Evolutionary conservation across 345 rosid genomes (phyloP), one percentile per base, ranked within the genome.

Genomic region (Linum trigynum): DNA sequence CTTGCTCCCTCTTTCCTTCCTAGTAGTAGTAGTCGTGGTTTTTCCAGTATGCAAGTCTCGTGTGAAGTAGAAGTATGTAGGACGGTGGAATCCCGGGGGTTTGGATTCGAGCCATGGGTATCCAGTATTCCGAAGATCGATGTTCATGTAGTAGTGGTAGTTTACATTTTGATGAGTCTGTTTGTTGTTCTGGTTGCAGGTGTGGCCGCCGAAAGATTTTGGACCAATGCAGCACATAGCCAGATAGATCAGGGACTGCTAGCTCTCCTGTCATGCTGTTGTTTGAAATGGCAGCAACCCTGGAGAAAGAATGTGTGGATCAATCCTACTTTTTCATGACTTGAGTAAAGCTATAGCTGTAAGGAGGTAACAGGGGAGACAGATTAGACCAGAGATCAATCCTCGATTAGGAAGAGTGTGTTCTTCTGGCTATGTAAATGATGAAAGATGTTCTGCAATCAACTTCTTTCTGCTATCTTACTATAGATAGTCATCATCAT

Each of bases 161-260:
- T 55, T n/a, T 39, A 42, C 3, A 8, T 10, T 10, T 57, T 58
- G 57, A 14, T 40, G 17, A 23, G 38, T 43, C 15, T 14, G 48
- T 35, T 56, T 66, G 8, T 2, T 2, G 39, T 14, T 5, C 23
- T n/a, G 2, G 43, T 65, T 41, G 61, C 64, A 87, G 90, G 61
- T 83, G 63, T 87, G 83, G 88, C 92, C 88, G 7, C 80, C 64
- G 48, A 69, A 71, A 70, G 82, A 81, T 70, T 81, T 84, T 68
- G 92, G 90, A 48, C 60, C 75, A 6, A 7, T 61, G 65, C 64
- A 37, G 38, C 60, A 32, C 43, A 59, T 35, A n/a, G 37, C 57
- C 23, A 23, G 59, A 45, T 38, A 67, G n/a, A 32, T 15, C 17
- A 65, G 23, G 16, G 61, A 7, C 12, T 36, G 2, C 10, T 66